phyloP scores from a whole-genome alignment of 805 yeast species.

The Monosporozyma solicola region DNA sequence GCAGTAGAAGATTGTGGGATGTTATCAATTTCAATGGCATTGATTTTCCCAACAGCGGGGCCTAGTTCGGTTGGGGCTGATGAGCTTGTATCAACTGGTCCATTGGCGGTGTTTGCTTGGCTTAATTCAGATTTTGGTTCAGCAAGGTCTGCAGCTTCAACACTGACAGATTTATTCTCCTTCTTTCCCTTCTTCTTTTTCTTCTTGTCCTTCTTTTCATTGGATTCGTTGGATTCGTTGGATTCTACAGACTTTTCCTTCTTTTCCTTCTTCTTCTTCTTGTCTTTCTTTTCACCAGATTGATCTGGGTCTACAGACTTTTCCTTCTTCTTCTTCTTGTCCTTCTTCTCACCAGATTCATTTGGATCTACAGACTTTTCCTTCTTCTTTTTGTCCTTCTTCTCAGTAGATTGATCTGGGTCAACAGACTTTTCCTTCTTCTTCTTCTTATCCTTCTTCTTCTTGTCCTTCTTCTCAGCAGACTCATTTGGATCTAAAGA shows the following conservation, averaged over 20 bases:
- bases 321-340: conserved; percentile 1
- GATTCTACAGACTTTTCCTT: not conserved
- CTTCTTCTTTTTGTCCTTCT: not conserved
- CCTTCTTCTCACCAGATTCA: not conserved
- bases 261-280: conserved; percentile 4
- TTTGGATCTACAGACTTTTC: not conserved
- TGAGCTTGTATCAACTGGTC: not conserved
- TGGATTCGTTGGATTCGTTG: not conserved
- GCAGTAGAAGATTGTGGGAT: not conserved
- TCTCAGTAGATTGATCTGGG: not conserved
- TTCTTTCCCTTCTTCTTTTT: conserved; percentile 1
- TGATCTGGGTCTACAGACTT: not conserved
- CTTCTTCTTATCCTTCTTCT: not conserved
- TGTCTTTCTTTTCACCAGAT: conserved; percentile 1
- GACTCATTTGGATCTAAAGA: not conserved
- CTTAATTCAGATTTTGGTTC: not conserved
- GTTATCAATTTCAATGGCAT: not conserved
- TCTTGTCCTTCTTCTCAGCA: conserved; percentile 2
- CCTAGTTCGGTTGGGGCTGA: not conserved
- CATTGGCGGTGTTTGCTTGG: not conserved
- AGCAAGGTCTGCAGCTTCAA: not conserved
- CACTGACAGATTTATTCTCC: conserved; percentile 2
- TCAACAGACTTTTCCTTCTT: not conserved
- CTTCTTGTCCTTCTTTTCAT: conserved; percentile 2
- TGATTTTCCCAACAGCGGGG: not conserved